Base-by-base conservation (phyloP, 495 filamentous ascomycete species). In the Annulohypoxylon nitens region DNA sequence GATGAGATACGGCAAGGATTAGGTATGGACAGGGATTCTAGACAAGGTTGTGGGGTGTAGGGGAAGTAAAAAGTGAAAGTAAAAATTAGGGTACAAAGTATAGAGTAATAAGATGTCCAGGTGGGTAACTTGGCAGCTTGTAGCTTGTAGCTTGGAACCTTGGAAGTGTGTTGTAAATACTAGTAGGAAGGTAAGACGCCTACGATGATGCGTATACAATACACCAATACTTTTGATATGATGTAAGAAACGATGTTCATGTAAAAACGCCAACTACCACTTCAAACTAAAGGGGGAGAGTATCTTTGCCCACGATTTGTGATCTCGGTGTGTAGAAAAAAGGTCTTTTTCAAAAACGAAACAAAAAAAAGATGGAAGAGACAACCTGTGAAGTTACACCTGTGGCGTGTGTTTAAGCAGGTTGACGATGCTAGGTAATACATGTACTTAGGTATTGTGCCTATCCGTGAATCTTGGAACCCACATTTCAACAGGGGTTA, bases 391-490 rank as follows among this genome's bases (percentile, higher is more conserved):
- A 37, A 37, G 53, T 57, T 57, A 33, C 16, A 37, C 53, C 53
- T 57, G n/a, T 57, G 53, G 53, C 33, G 53, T 57, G 30, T 57
- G 4, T 8, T 16, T 57, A 57, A 30, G 51, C 48, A 30, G 48
- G 48, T 23, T 53, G 16, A 53, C 11, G 48, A 53, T 53, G 5
- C 16, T 47, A 20, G n/a, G 4, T 18, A n/a, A 8, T 20, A 5
- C 18, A 47, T 20, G 16, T 47, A 47, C 43, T 12, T 11, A 39
- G 37, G 12, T 39, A 47, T 47, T 47, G 43, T 47, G n/a, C 43
- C 2, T 47, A 39, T 12, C n/a, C 12, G 43, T n/a, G 9, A 54
- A 14, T 54, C 25, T 33, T 33, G 3, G 33, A 12, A n/a, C 7
- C 50, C 50, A 54, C n/a, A 54, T 54, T 54, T 33, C 4, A 16